A percentile compares a stretch with the other conserved stretches of the same genome.
phyloP scores from a whole-genome alignment of 257 asterid species.

The Ilex aquifolium region DNA sequence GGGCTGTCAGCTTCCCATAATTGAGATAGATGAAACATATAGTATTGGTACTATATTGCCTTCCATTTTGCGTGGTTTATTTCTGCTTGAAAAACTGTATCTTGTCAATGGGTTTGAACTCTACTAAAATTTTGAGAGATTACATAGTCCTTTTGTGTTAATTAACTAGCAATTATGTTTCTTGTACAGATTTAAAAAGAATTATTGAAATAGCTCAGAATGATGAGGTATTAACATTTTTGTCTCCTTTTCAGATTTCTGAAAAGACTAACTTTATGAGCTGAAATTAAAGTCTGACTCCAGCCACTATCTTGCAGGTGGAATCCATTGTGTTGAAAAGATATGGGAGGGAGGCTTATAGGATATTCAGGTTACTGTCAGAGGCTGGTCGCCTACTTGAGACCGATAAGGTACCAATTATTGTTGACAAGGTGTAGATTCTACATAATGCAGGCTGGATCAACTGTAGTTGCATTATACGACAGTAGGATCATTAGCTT shows the following conservation, averaged over 20 bases:
- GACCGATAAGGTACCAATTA: conserved; percentile 62
- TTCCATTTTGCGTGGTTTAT: background rate
- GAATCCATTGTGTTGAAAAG: conserved; percentile 76
- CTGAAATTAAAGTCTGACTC: background rate
- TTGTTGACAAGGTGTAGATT: background rate
- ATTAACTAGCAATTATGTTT: conserved; percentile 15
- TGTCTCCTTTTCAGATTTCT: background rate
- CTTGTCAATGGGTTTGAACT: too few relatives aligned
- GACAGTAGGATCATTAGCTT: too few relatives aligned
- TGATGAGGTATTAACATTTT: conserved; percentile 53
- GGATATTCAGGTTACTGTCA: conserved; percentile 72
- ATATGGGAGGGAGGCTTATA: conserved; percentile 76
- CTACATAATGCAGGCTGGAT: too few relatives aligned
- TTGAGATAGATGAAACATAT: conserved; percentile 46
- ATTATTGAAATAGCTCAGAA: conserved; percentile 63
- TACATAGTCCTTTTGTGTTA: background rate
- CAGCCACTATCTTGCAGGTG: conserved; percentile 44
- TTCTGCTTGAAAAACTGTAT: background rate
- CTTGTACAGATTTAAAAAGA: conserved; percentile 63
- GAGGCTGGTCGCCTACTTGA: conserved; percentile 46
- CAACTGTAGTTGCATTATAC: too few relatives aligned
- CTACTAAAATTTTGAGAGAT: too few relatives aligned
- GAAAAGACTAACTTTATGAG: background rate
- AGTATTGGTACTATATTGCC: conserved; percentile 50
- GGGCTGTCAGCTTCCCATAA: conserved; percentile 46